Evolutionary conservation across 1,139 yeast genomes (phyloP).

Genomic region (Meyerozyma smithsonii): DNA sequence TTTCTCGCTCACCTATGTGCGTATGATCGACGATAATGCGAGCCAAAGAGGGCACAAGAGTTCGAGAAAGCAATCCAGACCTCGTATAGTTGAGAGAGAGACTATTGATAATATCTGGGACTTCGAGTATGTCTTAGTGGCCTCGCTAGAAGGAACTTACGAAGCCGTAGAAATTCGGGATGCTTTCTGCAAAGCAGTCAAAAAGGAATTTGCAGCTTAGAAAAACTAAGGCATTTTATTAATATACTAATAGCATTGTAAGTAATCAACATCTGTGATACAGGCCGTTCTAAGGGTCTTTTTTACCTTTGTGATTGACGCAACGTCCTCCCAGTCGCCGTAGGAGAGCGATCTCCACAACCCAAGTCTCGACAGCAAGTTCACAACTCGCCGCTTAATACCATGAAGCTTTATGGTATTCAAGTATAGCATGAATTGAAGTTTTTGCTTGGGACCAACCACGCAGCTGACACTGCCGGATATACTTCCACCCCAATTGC

Average conservation of each 20-base stretch:
- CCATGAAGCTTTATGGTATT: not conserved
- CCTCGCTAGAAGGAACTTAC: constrained; percentile 88
- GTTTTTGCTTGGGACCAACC: not conserved
- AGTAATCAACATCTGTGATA: not conserved
- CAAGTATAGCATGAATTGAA: not conserved
- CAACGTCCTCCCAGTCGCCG: constrained; percentile 3
- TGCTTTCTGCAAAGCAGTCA: constrained; percentile 64
- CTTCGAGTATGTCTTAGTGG: constrained; percentile 63
- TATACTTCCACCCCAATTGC: not conserved
- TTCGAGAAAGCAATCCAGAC: constrained; percentile 19
- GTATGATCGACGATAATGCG: constrained; percentile 47
- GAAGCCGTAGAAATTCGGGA: constrained; percentile 87
- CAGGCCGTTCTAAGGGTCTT: not conserved
- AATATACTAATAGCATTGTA: not conserved
- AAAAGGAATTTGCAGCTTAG: constrained; percentile 7
- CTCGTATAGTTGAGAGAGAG: constrained; percentile 69
- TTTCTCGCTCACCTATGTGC: constrained; percentile 53
- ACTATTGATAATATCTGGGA: constrained; percentile 67
- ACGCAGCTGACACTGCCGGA: not conserved
- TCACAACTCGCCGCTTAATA: not conserved
- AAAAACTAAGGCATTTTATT: constrained; percentile 7
- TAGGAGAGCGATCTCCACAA: not conserved
- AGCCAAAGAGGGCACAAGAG: constrained; percentile 42
- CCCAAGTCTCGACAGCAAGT: not conserved
- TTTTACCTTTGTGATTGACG: not conserved